Evolutionary conservation across 2,329 filamentous ascomycete species (phyloP), one percentile per base, ranked within the genome.

Genomic region (Decorospora gaudefroyi): DNA sequence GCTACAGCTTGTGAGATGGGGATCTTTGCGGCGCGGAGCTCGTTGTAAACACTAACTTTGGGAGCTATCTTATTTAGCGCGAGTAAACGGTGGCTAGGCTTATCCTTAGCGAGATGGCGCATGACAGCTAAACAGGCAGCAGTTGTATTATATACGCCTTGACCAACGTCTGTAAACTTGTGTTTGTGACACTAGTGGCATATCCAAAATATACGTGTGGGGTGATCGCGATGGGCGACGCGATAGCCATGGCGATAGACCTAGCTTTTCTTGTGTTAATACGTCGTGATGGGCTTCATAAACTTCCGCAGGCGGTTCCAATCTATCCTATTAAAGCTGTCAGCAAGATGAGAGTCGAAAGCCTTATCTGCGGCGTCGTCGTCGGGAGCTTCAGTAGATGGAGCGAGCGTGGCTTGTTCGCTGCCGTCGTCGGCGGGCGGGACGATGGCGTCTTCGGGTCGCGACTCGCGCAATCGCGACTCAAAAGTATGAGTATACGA

Each of bases 221-320:
- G 22, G 12, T 30, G 5, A 12, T 15, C 21, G 21, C 32, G 22
- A 22, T 25, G 17, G 4, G 25, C 31, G 3, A 37, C 32, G 9
- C 41, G 33, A 23, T 43, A 43, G 15, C 39, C 31, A 29, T 42
- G 12, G 16, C 15, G 9, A 22, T 42, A 42, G 12, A 42, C 12
- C 39, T 11, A 26, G 21, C 17, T 25, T 13, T 34, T 42, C 19
- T 27, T 16, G 27, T 12, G n/a, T n/a, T 12, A 18, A n/a, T 25
- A 15, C 2, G 28, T 25, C 6, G n/a, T 6, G 11, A 42, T 8
- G 9, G 38, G 38, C 38, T 33, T 33, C 7, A 12, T 23, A 13
- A 3, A 42, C 11, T 10, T n/a, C 8, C 32, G 11, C 10, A 44
- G 12, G 7, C 35, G 42, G 2, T 8, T 30, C 13, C 16, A 46